Base-by-base conservation (phyloP, 306 rosid genomes). In the Quillaja saponaria region DNA sequence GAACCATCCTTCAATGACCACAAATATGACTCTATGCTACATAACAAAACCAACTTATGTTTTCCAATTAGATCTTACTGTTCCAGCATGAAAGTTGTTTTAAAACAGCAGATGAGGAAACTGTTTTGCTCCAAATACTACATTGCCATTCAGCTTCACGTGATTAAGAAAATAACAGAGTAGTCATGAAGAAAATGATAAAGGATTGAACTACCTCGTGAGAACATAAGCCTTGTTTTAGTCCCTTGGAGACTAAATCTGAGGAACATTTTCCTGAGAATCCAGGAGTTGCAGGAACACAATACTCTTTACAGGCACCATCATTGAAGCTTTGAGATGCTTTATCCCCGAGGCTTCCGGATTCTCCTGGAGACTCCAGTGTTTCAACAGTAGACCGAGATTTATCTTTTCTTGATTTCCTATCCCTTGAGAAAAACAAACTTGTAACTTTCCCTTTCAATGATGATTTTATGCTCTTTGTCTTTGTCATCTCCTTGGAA, bases 381-480 rank as follows among this genome's bases (percentile, higher is more conserved):
- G 71, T 71, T 80, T 75, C 89, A 46, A 12, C 44, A 64, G 48
- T 58, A 48, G 68, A 28, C 69, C 73, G 67, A 18, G 75, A 54
- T 78, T 85, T 94, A 73, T 80, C 81, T 81, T 76, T 87, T 68
- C 63, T 81, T 46, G 74, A 74, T 75, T 87, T 94, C 84, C 83
- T 87, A 75, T 67, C 81, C 79, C 79, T 87, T 13, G 89, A 83
- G 88, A 83, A 94, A 70, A 92, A 87, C 67, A 92, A 83, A 80
- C 91, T 85, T 3, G 91, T 65, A 65, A 92, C 88, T 71, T 83
- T 94, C 81, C 97, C 99, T 80, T 73, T 94, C 56, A 89, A 64
- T 17, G 91, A 89, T 66, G 91, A 80, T 73, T 73, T 84, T 47
- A 21, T 51, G 75, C 90, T 81, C 87, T 84, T 94, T 48, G 86